phyloP scores from a whole-genome alignment of 2,329 filamentous ascomycete species.

The Alternaria infectoria region DNA sequence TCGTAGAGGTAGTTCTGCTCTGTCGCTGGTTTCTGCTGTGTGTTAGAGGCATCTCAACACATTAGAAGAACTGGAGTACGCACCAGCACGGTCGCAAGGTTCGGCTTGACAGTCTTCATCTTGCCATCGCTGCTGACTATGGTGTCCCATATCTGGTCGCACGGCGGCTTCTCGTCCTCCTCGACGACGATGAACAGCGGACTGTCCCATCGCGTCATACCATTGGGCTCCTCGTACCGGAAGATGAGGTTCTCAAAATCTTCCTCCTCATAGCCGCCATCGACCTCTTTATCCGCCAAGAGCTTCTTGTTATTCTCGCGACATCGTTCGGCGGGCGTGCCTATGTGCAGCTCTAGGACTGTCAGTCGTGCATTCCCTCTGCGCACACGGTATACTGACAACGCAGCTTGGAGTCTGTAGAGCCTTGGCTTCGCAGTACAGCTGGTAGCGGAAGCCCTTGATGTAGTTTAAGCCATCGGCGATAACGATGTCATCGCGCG shows the following conservation, averaged over 20 bases:
- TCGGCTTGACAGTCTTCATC: slow-evolving; percentile 72
- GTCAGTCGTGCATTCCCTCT: slow-evolving; percentile 32
- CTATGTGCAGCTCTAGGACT: slow-evolving; percentile 61
- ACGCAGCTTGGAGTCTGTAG: slow-evolving; percentile 77
- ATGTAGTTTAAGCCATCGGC: slow-evolving; percentile 86
- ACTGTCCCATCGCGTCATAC: slow-evolving; percentile 84
- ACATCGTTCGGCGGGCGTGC: slow-evolving; percentile 62
- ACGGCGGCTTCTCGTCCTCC: slow-evolving; percentile 73
- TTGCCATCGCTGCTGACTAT: slow-evolving; percentile 66
- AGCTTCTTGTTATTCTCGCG: slow-evolving; percentile 65
- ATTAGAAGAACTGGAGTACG: slow-evolving; percentile 13
- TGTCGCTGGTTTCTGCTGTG: slow-evolving; percentile 61
- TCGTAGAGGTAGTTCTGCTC: slow-evolving; percentile 78
- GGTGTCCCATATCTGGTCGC: slow-evolving; percentile 76
- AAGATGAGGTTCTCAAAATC: slow-evolving; percentile 83
- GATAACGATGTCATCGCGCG: slow-evolving; percentile 76
- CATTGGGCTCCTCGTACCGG: slow-evolving; percentile 84
- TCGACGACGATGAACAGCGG: slow-evolving; percentile 80
- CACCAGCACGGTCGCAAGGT: slow-evolving; percentile 74
- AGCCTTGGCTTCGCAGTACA: slow-evolving; percentile 85
- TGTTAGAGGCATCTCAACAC: slow-evolving; percentile 3
- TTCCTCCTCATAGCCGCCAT: slow-evolving; percentile 60
- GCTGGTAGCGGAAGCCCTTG: slow-evolving; percentile 86
- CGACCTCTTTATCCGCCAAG: slow-evolving; percentile 50
- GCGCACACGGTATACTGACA: slow-evolving; percentile 51